Evolutionary conservation across 2,329 filamentous ascomycete genomes (phyloP).

Genomic region (Neoarthrinium moseri): DNA sequence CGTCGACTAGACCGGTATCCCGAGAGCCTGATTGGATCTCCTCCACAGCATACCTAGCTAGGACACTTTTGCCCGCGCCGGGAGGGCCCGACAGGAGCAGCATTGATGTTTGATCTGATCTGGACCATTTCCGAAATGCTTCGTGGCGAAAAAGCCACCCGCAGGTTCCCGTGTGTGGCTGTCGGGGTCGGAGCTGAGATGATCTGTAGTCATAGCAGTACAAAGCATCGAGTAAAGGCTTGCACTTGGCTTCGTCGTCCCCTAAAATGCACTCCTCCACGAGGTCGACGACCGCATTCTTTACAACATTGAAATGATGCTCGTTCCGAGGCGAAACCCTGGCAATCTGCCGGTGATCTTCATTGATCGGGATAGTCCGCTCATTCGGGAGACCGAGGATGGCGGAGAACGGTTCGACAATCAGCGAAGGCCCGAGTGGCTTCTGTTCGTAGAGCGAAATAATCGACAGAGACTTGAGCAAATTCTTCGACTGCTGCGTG

Average conservation of each 20-base stretch:
- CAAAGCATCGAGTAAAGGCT: not conserved
- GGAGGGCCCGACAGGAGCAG: not conserved
- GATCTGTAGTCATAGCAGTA: not conserved
- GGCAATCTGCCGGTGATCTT: not conserved
- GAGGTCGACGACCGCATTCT: not conserved
- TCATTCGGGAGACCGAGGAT: not conserved
- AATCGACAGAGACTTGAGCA: not conserved
- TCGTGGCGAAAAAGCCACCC: not conserved
- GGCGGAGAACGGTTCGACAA: not conserved
- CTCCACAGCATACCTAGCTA: not conserved
- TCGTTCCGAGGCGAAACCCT: not conserved
- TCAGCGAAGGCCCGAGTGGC: not conserved
- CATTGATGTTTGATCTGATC: not conserved
- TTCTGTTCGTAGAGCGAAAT: not conserved
- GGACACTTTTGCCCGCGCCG: not conserved
- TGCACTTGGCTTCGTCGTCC: not conserved
- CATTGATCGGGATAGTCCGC: not conserved
- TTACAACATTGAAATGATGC: not conserved
- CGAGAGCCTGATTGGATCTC: not conserved
- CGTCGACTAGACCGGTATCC: not conserved
- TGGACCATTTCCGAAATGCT: not conserved
- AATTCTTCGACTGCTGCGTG: not conserved
- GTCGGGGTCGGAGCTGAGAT: not conserved
- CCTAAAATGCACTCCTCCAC: no score
- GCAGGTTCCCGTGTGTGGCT: not conserved